These are phyloP conservation scores for Thalassiosira pacifica DNA, from an alignment of 352 stramenopile species.

Conservation along the genomic window DNA sequence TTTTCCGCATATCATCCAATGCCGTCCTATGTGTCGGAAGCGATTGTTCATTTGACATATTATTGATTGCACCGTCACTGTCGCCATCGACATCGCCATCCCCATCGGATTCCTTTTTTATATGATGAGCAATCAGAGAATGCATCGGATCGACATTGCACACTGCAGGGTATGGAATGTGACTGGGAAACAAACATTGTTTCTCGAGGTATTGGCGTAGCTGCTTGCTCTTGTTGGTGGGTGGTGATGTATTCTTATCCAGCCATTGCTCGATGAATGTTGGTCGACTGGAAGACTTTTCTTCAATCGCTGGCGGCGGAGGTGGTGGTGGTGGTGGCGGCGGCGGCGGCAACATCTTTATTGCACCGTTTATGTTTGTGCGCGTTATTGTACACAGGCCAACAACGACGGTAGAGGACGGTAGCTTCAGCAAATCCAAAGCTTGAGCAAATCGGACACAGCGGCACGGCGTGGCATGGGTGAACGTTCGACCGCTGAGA, in stretches of 20 bases:
- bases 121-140: constrained; percentile 30
- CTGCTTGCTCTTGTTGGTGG: constrained; percentile 1
- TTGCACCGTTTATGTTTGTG: no score
- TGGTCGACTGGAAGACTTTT: constrained; percentile 2
- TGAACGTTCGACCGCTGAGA: no score
- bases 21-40: neutral
- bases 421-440: no score
- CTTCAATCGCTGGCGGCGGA: neutral
- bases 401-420: no score
- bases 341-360: no score
- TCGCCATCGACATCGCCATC: neutral
- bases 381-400: no score
- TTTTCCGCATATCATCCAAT: constrained; percentile 38
- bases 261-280: constrained; percentile 38
- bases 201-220: constrained; percentile 19
- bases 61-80: neutral
- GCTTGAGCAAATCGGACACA: no score
- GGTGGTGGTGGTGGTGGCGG: constrained; percentile 33
- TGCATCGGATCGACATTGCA: constrained; percentile 21
- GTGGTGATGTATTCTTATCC: constrained; percentile 2
- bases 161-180: constrained; percentile 32
- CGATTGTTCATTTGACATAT: neutral
- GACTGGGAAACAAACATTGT: constrained; percentile 43
- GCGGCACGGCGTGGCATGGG: no score
- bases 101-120: neutral